Evolutionary conservation across 2,329 filamentous ascomycete species (phyloP).

Genomic region (Colletotrichum coccodes): DNA sequence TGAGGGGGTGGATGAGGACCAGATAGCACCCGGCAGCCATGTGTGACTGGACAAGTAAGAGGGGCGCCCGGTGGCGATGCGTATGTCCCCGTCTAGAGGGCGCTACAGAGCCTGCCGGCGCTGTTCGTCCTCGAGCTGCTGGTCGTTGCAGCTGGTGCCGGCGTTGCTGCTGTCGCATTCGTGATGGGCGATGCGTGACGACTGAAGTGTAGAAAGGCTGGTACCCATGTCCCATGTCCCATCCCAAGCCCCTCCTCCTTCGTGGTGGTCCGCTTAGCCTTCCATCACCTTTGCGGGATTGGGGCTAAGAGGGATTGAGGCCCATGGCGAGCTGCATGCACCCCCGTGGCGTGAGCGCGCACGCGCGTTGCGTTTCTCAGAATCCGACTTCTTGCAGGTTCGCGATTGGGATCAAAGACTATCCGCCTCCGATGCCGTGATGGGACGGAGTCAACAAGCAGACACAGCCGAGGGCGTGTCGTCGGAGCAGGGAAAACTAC

Average conservation of each 20-base stretch:
- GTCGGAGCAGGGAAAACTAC: slow-evolving; percentile 4
- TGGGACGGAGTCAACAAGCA: slow-evolving; percentile 1
- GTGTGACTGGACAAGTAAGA: neutral
- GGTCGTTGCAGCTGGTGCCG: neutral
- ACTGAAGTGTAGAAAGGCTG: slow-evolving; percentile 7
- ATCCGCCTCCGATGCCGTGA: slow-evolving; percentile 2
- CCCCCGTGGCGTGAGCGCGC: neutral
- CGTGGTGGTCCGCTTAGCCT: slow-evolving; percentile 1
- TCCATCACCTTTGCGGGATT: neutral
- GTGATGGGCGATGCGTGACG: neutral
- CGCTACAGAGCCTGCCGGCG: neutral
- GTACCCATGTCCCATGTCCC: neutral
- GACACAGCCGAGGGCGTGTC: slow-evolving; percentile 1
- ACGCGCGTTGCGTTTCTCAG: neutral
- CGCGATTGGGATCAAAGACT: neutral
- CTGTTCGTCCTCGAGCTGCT: neutral
- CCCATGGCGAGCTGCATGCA: neutral
- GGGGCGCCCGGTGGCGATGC: neutral
- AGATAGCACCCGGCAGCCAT: neutral
- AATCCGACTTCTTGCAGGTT: neutral
- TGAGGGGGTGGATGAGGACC: neutral
- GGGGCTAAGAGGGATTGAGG: neutral
- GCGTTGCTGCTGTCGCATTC: neutral
- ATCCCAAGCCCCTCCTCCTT: neutral
- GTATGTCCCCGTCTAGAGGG: neutral